Base-by-base conservation (phyloP, 495 filamentous ascomycete species). In the Zalerion maritima region DNA sequence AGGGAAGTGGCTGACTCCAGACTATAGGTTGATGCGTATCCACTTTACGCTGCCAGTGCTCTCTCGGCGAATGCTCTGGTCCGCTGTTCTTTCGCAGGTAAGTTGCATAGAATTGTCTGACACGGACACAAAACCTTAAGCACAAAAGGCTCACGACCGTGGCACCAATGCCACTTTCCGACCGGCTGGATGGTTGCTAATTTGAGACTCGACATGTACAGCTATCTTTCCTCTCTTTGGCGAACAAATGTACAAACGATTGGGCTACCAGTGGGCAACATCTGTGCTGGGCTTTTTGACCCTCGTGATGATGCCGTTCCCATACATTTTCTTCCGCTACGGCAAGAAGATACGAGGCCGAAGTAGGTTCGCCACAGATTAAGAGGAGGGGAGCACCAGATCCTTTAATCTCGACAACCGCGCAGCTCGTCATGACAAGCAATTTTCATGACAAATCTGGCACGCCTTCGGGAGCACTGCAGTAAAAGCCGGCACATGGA, bases 21-120 rank as follows among this genome's bases (percentile, higher is more conserved):
- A 27, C 21, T 34, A 12, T 37, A 47, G 61, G 87, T 96, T 16
- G 86, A 92, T 51, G 78, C 78, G n/a, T 87, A 92, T 49, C 86
- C 87, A 3, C 55, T 75, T 11, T 94, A 86, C 58, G 84, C 87
- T 16, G 89, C 89, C 15, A 78, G 70, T 25, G 83, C 85, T 5
- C 57, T 94, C 38, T 84, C 87, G 17, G 83, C 84, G 18, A 97
- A 97, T 51, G 77, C 71, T 28, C 83, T 94, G 52, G 67, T 77
- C 26, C 67, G 89, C 31, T 81, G 78, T 32, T 65, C 54, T 35
- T 94, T 94, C 60, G 87, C 75, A 35, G 86, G 82, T 46, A 73
- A 72, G 41, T 85, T 75, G 39, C 66, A 5, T 13, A 14, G 19
- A 24, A 10, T n/a, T 12, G 16, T 11, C 35, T 36, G 21, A 10